Conservation (phyloP, 257 asterid genomes). For the Rauvolfia tetraphylla region DNA sequence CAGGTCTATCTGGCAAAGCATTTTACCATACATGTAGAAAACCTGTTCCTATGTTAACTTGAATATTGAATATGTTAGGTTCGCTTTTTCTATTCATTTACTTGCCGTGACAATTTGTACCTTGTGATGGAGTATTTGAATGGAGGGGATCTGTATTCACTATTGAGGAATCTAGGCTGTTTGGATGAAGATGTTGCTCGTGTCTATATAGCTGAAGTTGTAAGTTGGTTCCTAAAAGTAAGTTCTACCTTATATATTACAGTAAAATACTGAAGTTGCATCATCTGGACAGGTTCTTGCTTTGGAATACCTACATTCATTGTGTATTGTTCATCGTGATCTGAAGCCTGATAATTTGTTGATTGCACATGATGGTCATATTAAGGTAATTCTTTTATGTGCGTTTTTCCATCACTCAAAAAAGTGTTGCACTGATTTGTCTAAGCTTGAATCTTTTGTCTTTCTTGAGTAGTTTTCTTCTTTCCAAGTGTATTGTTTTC, state of each 20-base stretch:
- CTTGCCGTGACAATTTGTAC: conserved; percentile 96
- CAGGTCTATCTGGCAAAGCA: conserved; percentile 28
- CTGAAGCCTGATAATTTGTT: conserved; percentile 97
- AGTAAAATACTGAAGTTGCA: conserved; percentile 23
- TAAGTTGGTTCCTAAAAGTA: conserved; percentile 37
- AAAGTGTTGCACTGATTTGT: not conserved
- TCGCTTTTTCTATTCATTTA: conserved; percentile 96
- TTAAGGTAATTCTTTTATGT: conserved; percentile 54
- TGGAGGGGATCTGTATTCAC: conserved; percentile 97
- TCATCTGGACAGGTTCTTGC: conserved; percentile 82
- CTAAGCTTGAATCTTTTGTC: not conserved
- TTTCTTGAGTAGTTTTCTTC: not conserved
- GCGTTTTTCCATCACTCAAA: not conserved
- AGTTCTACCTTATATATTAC: conserved; percentile 13
- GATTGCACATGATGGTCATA: conserved; percentile 99
- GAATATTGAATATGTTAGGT: conserved; percentile 45
- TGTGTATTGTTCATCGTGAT: conserved; percentile 97
- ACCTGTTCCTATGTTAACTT: conserved; percentile 28
- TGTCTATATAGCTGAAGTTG: conserved; percentile 97
- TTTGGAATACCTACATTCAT: conserved; percentile 91
- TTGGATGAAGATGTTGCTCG: conserved; percentile 97
- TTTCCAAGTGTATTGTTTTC: not conserved
- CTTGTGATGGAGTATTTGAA: conserved; percentile 99
- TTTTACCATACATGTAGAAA: conserved; percentile 18
- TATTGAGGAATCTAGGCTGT: conserved; percentile 95